These are phyloP conservation scores for Globomyces pollinis-pini DNA, from an alignment of 192 early-diverging fungal species.

Conservation along the genomic window DNA sequence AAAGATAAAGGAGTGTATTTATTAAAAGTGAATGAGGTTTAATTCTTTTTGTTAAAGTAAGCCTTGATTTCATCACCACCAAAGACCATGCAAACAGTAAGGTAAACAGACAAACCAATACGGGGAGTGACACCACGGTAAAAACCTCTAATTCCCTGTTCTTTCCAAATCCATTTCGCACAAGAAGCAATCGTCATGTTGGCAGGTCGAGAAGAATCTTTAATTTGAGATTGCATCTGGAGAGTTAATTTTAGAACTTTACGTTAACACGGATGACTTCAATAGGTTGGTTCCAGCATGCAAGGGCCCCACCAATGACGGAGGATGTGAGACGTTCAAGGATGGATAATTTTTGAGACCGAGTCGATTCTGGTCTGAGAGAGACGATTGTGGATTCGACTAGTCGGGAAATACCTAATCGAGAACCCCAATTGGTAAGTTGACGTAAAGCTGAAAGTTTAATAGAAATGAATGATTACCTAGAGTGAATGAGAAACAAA, in stretches of 20 bases:
- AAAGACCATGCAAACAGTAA: constrained; percentile 65
- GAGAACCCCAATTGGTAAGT: constrained; percentile 98
- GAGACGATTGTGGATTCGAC: constrained; percentile 62
- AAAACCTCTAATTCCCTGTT: constrained; percentile 86
- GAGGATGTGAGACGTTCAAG: constrained; percentile 69
- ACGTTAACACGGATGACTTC: constrained; percentile 98
- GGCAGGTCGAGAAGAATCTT: constrained; percentile 77
- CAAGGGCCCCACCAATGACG: constrained; percentile 79
- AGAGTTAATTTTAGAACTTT: background rate
- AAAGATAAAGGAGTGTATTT: background rate
- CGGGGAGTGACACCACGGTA: constrained; percentile 63
- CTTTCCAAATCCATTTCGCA: constrained; percentile 82
- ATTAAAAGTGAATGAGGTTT: too few species aligned
- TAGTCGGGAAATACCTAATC: constrained; percentile 60
- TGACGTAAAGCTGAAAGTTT: constrained; percentile 71
- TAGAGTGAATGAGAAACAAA: too few species aligned
- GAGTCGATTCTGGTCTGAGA: constrained; percentile 19
- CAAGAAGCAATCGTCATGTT: constrained; percentile 82
- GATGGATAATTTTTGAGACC: constrained; percentile 19
- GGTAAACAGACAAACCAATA: constrained; percentile 26
- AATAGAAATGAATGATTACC: too few species aligned
- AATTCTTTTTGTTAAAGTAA: background rate
- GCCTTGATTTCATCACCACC: constrained; percentile 16
- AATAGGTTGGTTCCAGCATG: constrained; percentile 99
- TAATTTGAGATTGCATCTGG: constrained; percentile 95